Evolutionary conservation across 805 yeast species (phyloP).

Genomic region (Ogataea siamensis): DNA sequence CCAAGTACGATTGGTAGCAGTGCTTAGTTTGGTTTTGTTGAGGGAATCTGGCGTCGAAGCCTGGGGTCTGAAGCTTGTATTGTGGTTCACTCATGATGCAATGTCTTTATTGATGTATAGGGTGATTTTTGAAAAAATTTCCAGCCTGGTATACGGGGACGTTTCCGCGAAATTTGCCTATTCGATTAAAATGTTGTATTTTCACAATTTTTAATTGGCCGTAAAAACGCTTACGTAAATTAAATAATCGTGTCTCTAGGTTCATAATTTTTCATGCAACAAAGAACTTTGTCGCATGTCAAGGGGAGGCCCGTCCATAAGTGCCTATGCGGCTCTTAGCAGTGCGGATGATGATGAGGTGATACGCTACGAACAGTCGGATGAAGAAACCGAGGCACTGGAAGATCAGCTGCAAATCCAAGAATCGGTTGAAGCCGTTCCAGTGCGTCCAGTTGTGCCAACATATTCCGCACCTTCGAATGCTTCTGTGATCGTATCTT

Average conservation of each 20-base stretch:
- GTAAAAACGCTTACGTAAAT: slow-evolving; percentile 2
- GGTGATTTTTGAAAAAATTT: slow-evolving; percentile 12
- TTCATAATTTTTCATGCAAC: slow-evolving; percentile 3
- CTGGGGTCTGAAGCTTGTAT: slow-evolving; percentile 58
- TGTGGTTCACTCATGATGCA: slow-evolving; percentile 34
- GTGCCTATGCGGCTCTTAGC: slow-evolving; percentile 37
- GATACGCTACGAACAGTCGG: slow-evolving; percentile 15
- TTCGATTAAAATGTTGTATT: slow-evolving; percentile 3
- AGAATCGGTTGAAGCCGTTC: not conserved
- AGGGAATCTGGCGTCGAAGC: slow-evolving; percentile 93
- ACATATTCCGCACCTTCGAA: slow-evolving; percentile 1
- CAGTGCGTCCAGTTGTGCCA: slow-evolving; percentile 8
- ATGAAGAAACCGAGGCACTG: slow-evolving; percentile 6
- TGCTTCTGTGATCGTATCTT: slow-evolving; percentile 13
- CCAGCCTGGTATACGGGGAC: slow-evolving; percentile 7
- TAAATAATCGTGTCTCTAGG: too few species aligned
- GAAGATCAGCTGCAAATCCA: not conserved
- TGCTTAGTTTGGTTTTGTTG: slow-evolving; percentile 96
- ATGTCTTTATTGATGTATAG: slow-evolving; percentile 5
- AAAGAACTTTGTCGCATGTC: slow-evolving; percentile 9
- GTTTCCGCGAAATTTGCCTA: slow-evolving; percentile 4
- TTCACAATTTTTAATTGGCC: slow-evolving; percentile 11
- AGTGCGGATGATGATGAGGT: slow-evolving; percentile 19
- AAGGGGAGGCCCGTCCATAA: slow-evolving; percentile 14
- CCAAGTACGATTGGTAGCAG: slow-evolving; percentile 97